These are phyloP conservation scores for Sugiyamaella xylanicola DNA, from an alignment of 1,139 yeast species.

Conservation along the genomic window DNA sequence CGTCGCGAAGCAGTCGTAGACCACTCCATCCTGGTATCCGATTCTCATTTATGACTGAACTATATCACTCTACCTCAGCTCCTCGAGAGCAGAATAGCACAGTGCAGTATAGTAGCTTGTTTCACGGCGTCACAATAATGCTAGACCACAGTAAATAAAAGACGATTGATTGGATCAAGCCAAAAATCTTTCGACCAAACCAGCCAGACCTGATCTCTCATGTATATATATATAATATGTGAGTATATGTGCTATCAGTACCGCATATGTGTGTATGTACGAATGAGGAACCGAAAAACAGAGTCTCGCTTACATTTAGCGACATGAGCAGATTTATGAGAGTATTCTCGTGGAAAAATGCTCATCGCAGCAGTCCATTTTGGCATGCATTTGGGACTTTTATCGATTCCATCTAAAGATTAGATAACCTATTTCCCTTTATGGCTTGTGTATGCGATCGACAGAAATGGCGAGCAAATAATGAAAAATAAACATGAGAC, in stretches of 20 bases:
- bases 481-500: too few relatives aligned
- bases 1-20: constrained; percentile 26
- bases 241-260: neutral
- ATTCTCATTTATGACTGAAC: constrained; percentile 5
- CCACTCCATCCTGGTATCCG: constrained; percentile 25
- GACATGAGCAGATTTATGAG: constrained; percentile 10
- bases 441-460: constrained; percentile 9
- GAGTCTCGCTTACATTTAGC: constrained; percentile 3
- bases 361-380: neutral
- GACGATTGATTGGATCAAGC: too few relatives aligned
- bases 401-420: constrained; percentile 8
- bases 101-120: too few relatives aligned
- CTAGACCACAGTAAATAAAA: too few relatives aligned
- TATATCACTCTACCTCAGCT: neutral
- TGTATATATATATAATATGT: neutral
- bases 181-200: too few relatives aligned
- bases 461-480: constrained; percentile 4
- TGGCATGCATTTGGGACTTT: constrained; percentile 1
- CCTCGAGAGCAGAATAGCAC: too few relatives aligned
- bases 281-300: neutral
- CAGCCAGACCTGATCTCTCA: neutral
- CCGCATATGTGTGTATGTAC: neutral
- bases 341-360: constrained; percentile 5
- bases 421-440: constrained; percentile 5
- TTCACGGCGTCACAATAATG: too few relatives aligned